Base-by-base conservation (phyloP, 2,329 filamentous ascomycete genomes). In the Byssoonygena ceratinophila region DNA sequence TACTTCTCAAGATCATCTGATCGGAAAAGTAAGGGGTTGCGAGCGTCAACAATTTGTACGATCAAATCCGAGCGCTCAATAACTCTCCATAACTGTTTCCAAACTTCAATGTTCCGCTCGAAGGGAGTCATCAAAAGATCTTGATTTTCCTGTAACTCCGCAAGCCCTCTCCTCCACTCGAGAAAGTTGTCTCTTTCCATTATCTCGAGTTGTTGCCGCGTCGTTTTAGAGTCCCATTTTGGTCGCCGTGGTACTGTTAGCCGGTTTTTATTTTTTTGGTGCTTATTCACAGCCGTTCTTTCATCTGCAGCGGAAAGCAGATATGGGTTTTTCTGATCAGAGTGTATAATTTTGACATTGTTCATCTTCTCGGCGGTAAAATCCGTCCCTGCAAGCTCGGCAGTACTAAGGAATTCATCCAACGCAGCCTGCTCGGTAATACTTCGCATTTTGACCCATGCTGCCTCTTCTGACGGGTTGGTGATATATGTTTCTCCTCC, bases 281-380 rank as follows among this genome's bases (percentile, higher is more conserved):
- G 91, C 71, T 94, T 96, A 62, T 80, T 82, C 47, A 88, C 72
- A 18, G 87, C 77, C 8, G 78, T 80, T 60, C 83, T 77, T 75
- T 98, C 90, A 67, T 98, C 91, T 23, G 82, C 79, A 0, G 85
- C 82, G 0, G 88, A 91, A 16, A 98, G 76, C 4, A 98, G 75
- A 62, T 91, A 98, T 0, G 92, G 92, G 68, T 98, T 98, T 73
- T 85, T 87, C 72, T 96, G 90, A 68, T 96, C 89, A 59, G 84
- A 84, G 68, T 98, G 92, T 61, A 98, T 96, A 66, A 98, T 96
- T 75, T 96, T 96, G 71, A 97, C 86, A 66, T 94, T 97, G 73
- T 91, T 97, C 81, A 94, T 86, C 78, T 97, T 97, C 75, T 97
- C 90, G 25, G 92, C 94, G 0, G 91, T 97, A 70, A 98, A 98